phyloP scores from a whole-genome alignment of 1,139 yeast genomes.

The Eremothecium cymbalariae region DNA sequence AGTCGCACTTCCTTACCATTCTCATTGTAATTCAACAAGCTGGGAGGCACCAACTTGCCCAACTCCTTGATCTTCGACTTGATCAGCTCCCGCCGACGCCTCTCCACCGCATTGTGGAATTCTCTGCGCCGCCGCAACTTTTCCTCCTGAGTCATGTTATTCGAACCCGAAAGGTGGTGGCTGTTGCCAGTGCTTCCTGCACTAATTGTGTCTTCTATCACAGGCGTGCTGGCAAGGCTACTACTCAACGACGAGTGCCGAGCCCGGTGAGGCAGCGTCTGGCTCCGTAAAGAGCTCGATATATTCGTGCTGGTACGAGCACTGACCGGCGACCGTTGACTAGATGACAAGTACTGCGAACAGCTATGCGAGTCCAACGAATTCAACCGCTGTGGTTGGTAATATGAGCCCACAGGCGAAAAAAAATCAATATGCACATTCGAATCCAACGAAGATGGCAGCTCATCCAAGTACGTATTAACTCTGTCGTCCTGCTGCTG shows the following conservation, averaged over 20 bases:
- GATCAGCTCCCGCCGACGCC: slow-evolving; percentile 69
- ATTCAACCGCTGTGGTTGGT: slow-evolving; percentile 20
- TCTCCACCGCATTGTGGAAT: slow-evolving; percentile 74
- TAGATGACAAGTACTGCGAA: slow-evolving; percentile 16
- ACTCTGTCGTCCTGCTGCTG: slow-evolving; percentile 2
- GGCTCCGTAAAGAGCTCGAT: slow-evolving; percentile 25
- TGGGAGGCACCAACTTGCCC: slow-evolving; percentile 64
- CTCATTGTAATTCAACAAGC: slow-evolving; percentile 46
- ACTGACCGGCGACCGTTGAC: slow-evolving; percentile 26
- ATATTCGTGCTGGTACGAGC: slow-evolving; percentile 24
- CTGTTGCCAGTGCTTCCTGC: neutral
- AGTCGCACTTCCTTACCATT: slow-evolving; percentile 61
- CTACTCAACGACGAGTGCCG: slow-evolving; percentile 20
- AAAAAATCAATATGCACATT: slow-evolving; percentile 22
- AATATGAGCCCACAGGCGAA: slow-evolving; percentile 25
- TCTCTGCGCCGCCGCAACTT: slow-evolving; percentile 63
- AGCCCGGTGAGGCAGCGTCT: slow-evolving; percentile 16
- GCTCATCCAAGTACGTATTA: slow-evolving; percentile 19
- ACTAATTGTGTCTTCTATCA: neutral
- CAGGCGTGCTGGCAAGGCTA: slow-evolving; percentile 11
- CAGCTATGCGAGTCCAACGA: slow-evolving; percentile 13
- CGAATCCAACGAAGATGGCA: slow-evolving; percentile 27
- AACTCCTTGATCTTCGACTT: slow-evolving; percentile 68
- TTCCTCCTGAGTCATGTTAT: slow-evolving; percentile 53
- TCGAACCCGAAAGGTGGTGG: slow-evolving; percentile 18